Evolutionary conservation across 306 rosid species (phyloP), one percentile per base, ranked within the genome.

Genomic region (Astragalus glycyphyllos): DNA sequence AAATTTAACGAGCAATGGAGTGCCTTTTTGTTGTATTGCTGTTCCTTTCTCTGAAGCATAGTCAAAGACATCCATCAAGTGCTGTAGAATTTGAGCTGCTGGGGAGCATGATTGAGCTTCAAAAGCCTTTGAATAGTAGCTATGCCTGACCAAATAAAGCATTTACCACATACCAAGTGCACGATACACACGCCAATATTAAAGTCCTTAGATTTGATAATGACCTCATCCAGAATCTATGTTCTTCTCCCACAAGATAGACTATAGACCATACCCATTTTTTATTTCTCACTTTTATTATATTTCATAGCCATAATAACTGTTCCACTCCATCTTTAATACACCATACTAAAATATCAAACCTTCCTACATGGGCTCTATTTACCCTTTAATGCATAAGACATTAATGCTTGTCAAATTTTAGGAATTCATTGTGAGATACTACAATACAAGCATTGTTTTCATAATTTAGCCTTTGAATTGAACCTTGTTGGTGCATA

Each of bases 141-240:
- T 74, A 79, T 84, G 97, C 85, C 71, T 73, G 84, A 86, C 90
- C 87, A 88, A 88, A 84, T 83, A 86, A 86, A 80, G 88, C 90
- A 88, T 84, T 90, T 84, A 84, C 82, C 79, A 63, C 88, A 58
- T 76, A 77, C 72, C 83, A 71, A 83, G 77, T 79, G 85, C 82
- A 77, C 44, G 69, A 4, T 14, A 72, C 85, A 82, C 90, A 91
- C 89, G 92, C 86, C 84, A 84, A 73, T 85, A 88, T 88, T 86
- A 65, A 91, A 70, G 84, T 83, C 82, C 78, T 82, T 78, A 69
- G 86, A 85, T 88, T 83, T 82, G 66, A 76, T 71, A 45, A 78
- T 88, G 90, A 82, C 86, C 87, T 91, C 92, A 86, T 82, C 81
- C 86, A 68, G 80, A 91, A 91, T 86, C 92, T 74, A 86, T 80